A percentile compares a stretch with the other conserved stretches of the same genome.
These are phyloP conservation scores for Melastoma candidum DNA, from an alignment of 441 rosid species.

Conservation along the genomic window DNA sequence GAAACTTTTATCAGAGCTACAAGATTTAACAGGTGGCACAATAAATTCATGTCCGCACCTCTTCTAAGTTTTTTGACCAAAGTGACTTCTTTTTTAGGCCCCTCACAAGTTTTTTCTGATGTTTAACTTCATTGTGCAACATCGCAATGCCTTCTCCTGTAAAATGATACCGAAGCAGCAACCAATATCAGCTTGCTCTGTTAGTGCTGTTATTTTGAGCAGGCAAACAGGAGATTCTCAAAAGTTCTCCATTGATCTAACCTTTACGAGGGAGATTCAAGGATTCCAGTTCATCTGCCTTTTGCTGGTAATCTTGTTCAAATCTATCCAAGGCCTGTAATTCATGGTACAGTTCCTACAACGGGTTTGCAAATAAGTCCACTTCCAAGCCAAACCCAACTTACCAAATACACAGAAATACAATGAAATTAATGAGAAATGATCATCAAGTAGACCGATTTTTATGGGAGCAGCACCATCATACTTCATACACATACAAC, in stretches of 20 bases:
- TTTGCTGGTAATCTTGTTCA: constrained; percentile 4
- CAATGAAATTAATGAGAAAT: too few species aligned
- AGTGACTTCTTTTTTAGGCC: constrained; percentile 11
- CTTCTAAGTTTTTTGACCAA: constrained; percentile 5
- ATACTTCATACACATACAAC: too few species aligned
- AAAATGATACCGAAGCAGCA: neutral
- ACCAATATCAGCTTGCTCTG: neutral
- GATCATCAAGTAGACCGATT: too few species aligned
- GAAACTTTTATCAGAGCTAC: neutral
- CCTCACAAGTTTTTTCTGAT: constrained; percentile 5
- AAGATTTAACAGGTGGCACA: neutral
- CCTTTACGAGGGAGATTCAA: constrained; percentile 7
- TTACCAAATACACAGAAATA: too few species aligned
- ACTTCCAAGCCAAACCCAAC: too few species aligned
- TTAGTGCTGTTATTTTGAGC: neutral
- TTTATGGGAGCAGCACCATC: too few species aligned
- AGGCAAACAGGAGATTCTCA: neutral
- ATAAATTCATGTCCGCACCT: neutral
- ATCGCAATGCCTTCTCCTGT: constrained; percentile 8
- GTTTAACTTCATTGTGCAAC: constrained; percentile 6
- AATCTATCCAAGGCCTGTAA: constrained; percentile 2
- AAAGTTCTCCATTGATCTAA: neutral
- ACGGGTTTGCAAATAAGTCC: neutral
- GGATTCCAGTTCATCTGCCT: constrained; percentile 9
- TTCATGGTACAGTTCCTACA: constrained; percentile 15